Conservation (phyloP, 495 filamentous ascomycete genomes). For the Neurospora sp. region DNA sequence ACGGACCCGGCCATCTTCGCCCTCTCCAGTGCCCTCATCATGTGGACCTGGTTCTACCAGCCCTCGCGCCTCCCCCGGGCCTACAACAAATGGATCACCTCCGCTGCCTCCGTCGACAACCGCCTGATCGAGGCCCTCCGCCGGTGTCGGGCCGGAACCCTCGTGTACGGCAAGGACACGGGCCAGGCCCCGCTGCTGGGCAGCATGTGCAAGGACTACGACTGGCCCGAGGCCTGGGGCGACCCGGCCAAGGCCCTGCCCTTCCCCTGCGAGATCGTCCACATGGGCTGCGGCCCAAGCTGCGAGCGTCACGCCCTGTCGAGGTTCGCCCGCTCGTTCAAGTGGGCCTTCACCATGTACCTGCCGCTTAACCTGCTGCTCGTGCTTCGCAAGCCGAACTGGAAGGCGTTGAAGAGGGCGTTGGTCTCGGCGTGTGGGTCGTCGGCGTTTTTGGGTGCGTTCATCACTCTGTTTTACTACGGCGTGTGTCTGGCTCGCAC, state of each 20-base stretch:
- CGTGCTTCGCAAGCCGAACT: constrained; percentile 44
- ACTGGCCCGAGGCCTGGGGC: constrained; percentile 59
- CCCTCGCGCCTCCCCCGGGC: constrained; percentile 58
- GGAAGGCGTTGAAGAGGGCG: constrained; percentile 32
- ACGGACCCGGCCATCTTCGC: constrained; percentile 69
- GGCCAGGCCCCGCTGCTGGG: constrained; percentile 48
- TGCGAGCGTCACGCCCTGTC: constrained; percentile 71
- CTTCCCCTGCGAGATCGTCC: constrained; percentile 81
- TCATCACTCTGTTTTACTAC: constrained; percentile 80
- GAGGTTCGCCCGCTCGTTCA: constrained; percentile 62
- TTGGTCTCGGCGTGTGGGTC: constrained; percentile 56
- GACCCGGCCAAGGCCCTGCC: constrained; percentile 65
- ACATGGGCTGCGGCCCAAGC: constrained; percentile 65
- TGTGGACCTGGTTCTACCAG: constrained; percentile 83
- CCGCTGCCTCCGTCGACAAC: constrained; percentile 66
- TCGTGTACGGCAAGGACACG: constrained; percentile 70
- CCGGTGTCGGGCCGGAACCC: constrained; percentile 48
- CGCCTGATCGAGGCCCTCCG: constrained; percentile 69
- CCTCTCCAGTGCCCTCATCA: constrained; percentile 65
- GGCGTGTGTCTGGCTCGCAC: constrained; percentile 75
- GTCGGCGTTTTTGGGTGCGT: constrained; percentile 72
- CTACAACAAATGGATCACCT: constrained; percentile 80
- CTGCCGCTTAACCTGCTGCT: constrained; percentile 65
- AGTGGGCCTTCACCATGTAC: constrained; percentile 69
- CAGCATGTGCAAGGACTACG: constrained; percentile 14